Conservation (phyloP, 352 stramenopile genomes). For the Stramenopiles sp. region DNA sequence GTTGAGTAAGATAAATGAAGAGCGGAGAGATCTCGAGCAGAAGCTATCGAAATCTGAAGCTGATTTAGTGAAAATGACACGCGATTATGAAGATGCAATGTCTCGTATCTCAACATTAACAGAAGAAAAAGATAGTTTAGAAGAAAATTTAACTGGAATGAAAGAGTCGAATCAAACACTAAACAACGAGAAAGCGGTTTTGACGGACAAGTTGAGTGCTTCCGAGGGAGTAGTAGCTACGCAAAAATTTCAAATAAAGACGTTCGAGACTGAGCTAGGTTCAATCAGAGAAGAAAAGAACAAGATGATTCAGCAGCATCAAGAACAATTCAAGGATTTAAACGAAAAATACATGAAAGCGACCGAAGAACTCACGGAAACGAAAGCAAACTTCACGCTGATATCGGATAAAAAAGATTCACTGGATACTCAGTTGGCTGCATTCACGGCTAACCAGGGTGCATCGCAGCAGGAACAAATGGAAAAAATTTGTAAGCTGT, state of each 20-base stretch:
- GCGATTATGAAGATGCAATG: constrained; percentile 1
- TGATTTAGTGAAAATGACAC: background rate
- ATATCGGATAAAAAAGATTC: constrained; percentile 11
- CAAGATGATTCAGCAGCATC: background rate
- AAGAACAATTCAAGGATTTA: background rate
- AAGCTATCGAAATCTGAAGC: background rate
- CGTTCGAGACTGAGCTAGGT: background rate
- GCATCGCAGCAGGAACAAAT: constrained; percentile 9
- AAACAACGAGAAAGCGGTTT: background rate
- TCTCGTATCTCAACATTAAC: background rate
- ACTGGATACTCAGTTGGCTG: background rate
- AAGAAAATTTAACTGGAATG: constrained; percentile 1
- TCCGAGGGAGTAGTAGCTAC: background rate
- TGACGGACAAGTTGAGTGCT: background rate
- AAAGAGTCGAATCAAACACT: background rate
- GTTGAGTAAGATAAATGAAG: background rate
- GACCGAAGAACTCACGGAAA: background rate
- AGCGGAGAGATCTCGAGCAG: background rate
- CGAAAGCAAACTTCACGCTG: background rate
- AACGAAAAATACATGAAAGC: background rate
- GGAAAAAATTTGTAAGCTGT: constrained; percentile 11
- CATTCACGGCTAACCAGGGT: constrained; percentile 5
- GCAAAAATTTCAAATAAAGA: constrained; percentile 10
- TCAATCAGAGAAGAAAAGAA: background rate
- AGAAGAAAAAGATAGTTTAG: background rate